A percentile compares a stretch with the other conserved stretches of the same genome.
These are phyloP conservation scores for Ceriops tagal DNA, from an alignment of 345 rosid genomes.

Conservation along the genomic window DNA sequence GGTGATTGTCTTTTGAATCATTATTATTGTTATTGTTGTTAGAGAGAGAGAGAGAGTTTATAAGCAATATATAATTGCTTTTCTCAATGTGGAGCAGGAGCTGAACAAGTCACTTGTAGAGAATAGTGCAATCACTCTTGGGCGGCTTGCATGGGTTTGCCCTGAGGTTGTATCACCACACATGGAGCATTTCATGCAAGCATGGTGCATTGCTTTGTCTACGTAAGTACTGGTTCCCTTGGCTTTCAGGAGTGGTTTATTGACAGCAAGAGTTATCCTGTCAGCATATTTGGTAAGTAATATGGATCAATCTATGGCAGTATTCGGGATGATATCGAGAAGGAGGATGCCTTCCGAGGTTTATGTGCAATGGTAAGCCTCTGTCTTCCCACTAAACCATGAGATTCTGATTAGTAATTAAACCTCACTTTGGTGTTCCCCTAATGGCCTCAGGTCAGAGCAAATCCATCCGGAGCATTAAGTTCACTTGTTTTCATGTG, in stretches of 20 bases:
- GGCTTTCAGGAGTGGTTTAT: constrained; percentile 4
- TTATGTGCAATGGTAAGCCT: constrained; percentile 84
- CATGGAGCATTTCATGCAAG: constrained; percentile 97
- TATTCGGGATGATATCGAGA: constrained; percentile 94
- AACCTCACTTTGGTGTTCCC: constrained; percentile 12
- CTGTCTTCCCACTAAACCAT: constrained; percentile 1
- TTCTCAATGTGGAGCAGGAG: constrained; percentile 47
- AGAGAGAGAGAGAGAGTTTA: not conserved
- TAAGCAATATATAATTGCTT: not conserved
- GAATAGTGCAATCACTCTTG: constrained; percentile 96
- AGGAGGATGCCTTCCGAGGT: constrained; percentile 97
- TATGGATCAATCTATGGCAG: constrained; percentile 36
- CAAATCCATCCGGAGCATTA: constrained; percentile 88
- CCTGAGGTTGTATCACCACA: constrained; percentile 96
- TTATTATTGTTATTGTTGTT: not conserved
- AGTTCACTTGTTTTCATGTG: constrained; percentile 83
- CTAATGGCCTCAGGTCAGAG: constrained; percentile 55
- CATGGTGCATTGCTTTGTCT: constrained; percentile 92
- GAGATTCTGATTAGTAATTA: not conserved
- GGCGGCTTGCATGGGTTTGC: constrained; percentile 97
- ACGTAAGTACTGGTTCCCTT: constrained; percentile 46
- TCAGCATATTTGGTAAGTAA: not conserved
- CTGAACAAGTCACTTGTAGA: constrained; percentile 82
- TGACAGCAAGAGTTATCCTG: constrained; percentile 1
- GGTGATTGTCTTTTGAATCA: constrained; percentile 35